Conservation (phyloP, 345 rosid species). For the Eucalyptus cloeziana region DNA sequence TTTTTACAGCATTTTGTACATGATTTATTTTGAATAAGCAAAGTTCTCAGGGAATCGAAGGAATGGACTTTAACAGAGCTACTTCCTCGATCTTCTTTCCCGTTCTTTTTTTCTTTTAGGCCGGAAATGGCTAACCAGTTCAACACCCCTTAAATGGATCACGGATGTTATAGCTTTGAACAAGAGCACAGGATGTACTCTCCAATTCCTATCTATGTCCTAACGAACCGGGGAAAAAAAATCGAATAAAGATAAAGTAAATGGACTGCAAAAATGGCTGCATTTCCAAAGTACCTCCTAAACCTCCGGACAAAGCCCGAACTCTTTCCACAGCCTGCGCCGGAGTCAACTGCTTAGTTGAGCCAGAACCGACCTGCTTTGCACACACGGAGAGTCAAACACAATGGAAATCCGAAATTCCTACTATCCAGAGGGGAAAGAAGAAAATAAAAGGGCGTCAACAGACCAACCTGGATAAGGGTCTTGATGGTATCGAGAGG, state of each 20-base stretch:
- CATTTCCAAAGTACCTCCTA: conserved; percentile 16
- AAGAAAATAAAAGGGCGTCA: neutral
- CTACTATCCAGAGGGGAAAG: no score
- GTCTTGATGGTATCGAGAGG: conserved; percentile 86
- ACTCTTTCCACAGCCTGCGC: conserved; percentile 46
- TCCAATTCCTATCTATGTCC: neutral
- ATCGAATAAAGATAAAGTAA: neutral
- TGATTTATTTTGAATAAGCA: neutral
- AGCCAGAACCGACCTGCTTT: conserved; percentile 69
- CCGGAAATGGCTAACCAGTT: neutral
- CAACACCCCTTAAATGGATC: neutral
- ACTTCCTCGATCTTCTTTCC: neutral
- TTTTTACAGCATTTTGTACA: neutral
- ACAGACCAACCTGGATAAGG: conserved; percentile 51
- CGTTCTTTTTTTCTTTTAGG: neutral
- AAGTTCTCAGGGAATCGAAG: neutral
- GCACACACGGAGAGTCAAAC: neutral
- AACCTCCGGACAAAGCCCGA: conserved; percentile 41
- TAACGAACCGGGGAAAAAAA: neutral
- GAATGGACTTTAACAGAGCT: neutral
- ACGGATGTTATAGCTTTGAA: neutral
- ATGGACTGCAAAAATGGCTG: neutral
- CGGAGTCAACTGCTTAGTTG: conserved; percentile 39
- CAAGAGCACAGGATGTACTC: neutral
- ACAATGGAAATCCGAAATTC: neutral